Evolutionary conservation across 768 basidiomycete genomes (phyloP).

Genomic region (Dioszegia hungarica): DNA sequence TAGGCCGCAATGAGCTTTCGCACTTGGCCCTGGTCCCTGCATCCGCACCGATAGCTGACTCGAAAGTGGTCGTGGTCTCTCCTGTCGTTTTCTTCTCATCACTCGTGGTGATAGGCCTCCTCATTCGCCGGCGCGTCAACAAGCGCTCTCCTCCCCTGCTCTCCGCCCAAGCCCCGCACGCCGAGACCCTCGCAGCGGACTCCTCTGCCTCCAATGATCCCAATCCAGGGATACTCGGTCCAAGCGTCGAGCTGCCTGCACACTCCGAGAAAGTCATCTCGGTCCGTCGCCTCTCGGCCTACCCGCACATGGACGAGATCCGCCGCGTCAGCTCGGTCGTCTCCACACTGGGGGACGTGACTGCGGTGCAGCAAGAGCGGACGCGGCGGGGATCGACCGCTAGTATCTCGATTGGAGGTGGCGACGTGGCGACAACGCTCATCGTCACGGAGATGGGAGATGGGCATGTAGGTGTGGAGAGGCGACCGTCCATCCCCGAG

Average conservation of each 20-base stretch:
- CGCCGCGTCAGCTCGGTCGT: slow-evolving; percentile 20
- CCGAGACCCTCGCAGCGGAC: background rate
- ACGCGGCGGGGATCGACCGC: background rate
- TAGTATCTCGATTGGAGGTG: too few species aligned
- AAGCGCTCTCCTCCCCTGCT: background rate
- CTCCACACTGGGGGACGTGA: slow-evolving; percentile 8
- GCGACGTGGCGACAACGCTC: background rate
- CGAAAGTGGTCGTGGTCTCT: slow-evolving; percentile 1
- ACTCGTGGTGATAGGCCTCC: background rate
- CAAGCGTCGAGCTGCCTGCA: slow-evolving; percentile 16
- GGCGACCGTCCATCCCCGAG: background rate
- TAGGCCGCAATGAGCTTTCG: too few species aligned
- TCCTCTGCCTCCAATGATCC: too few species aligned
- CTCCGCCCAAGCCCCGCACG: background rate
- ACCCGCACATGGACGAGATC: slow-evolving; percentile 11
- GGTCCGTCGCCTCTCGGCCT: slow-evolving; percentile 19
- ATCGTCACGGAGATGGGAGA: background rate
- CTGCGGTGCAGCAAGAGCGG: slow-evolving; percentile 1
- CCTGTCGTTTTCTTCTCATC: background rate
- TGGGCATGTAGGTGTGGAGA: background rate
- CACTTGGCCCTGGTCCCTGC: too few species aligned
- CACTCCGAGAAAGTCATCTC: slow-evolving; percentile 17
- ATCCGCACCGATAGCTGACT: too few species aligned
- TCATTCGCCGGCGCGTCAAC: background rate
- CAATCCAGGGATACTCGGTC: background rate